Conservation (phyloP, 305 asterid species). For the Coffea humblotiana region DNA sequence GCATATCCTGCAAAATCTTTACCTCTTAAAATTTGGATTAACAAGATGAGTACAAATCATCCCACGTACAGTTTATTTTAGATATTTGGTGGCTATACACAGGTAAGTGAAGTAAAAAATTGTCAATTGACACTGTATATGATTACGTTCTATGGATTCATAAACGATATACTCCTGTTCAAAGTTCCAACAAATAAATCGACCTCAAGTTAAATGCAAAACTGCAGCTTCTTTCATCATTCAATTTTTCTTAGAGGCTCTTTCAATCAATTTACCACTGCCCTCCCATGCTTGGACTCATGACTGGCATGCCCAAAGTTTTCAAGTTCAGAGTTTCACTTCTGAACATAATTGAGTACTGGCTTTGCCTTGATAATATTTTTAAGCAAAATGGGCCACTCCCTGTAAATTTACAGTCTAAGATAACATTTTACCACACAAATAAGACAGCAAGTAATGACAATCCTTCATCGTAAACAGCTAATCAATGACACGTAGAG, state of each 20-base stretch:
- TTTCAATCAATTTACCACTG: neutral
- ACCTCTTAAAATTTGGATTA: neutral
- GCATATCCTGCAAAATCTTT: neutral
- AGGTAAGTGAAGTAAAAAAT: neutral
- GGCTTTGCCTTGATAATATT: too few species aligned
- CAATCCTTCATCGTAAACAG: neutral
- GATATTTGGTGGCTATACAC: neutral
- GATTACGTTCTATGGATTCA: neutral
- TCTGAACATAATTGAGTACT: too few species aligned
- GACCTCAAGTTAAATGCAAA: neutral
- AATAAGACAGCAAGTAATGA: neutral
- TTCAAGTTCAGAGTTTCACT: too few species aligned
- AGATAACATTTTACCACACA: neutral
- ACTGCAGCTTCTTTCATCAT: neutral
- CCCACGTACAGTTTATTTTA: neutral
- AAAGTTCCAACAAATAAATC: neutral
- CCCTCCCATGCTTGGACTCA: neutral
- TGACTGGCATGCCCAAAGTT: neutral
- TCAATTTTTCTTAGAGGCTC: neutral
- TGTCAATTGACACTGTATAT: too few species aligned
- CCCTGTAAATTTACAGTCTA: neutral
- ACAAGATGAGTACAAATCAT: conserved; percentile 2
- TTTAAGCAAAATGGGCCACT: too few species aligned
- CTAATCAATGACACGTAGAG: neutral
- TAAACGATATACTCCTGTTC: neutral